A percentile compares a stretch with the other conserved stretches of the same genome.
Conservation (phyloP, 2,329 filamentous ascomycete species). For the Talaromyces sp. region DNA sequence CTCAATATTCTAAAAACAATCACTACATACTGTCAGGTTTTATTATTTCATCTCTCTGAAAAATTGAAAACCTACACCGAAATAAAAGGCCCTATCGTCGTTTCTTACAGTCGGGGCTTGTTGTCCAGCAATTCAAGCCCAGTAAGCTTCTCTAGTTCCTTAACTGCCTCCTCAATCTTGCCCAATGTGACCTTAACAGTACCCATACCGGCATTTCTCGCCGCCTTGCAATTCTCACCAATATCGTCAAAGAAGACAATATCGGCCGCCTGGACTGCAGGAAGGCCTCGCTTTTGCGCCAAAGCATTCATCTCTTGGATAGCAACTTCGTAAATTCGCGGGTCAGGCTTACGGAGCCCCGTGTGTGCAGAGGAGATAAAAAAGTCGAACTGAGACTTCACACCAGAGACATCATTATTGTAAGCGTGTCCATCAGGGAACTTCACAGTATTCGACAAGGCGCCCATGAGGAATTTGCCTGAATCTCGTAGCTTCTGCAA, state of each 20-base stretch:
- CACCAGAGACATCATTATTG: conserved; percentile 60
- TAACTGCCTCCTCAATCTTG: conserved; percentile 76
- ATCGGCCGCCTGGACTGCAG: conserved; percentile 63
- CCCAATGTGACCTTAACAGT: conserved; percentile 87
- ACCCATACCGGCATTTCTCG: conserved; percentile 70
- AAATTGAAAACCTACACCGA: neutral
- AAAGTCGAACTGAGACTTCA: conserved; percentile 75
- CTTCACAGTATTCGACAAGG: conserved; percentile 85
- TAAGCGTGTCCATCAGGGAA: conserved; percentile 77
- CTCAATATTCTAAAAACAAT: too few relatives aligned
- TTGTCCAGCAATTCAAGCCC: conserved; percentile 58
- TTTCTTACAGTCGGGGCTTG: conserved; percentile 38
- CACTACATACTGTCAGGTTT: too few relatives aligned
- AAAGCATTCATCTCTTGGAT: conserved; percentile 67
- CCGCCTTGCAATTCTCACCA: conserved; percentile 86
- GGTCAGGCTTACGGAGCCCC: conserved; percentile 84
- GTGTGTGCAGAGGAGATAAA: conserved; percentile 87
- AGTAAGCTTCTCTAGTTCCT: conserved; percentile 74
- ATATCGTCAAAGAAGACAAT: conserved; percentile 92
- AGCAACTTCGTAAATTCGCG: conserved; percentile 76
- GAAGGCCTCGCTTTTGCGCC: conserved; percentile 60
- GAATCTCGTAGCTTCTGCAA: conserved; percentile 68
- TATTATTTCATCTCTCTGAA: too few relatives aligned
- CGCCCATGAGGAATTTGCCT: conserved; percentile 72
- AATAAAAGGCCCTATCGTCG: neutral